Conservation (phyloP, 208 protist genomes). For the Leishmania amazonensis region DNA sequence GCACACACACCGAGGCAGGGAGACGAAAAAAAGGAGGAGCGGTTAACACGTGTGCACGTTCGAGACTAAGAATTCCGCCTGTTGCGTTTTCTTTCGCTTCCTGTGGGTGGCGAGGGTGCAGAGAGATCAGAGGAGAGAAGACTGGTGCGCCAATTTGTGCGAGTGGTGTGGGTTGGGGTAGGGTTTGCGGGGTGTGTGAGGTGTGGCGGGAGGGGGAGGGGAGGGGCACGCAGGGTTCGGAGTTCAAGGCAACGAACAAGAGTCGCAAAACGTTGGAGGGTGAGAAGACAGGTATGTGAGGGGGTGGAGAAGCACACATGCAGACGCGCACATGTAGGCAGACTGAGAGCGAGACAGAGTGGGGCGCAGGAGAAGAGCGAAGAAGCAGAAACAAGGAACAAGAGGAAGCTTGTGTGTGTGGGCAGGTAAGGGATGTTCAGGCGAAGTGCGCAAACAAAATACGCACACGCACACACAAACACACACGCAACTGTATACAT, state of each 20-base stretch:
- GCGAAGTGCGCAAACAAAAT: background rate
- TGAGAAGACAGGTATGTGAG: background rate
- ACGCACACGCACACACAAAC: conserved; percentile 12
- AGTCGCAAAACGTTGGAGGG: background rate
- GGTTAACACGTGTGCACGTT: no score
- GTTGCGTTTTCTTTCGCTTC: no score
- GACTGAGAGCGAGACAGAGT: background rate
- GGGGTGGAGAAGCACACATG: background rate
- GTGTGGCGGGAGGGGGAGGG: background rate
- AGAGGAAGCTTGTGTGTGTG: background rate
- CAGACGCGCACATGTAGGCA: background rate
- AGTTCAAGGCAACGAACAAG: background rate
- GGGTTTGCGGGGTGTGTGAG: no score
- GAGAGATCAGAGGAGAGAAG: background rate
- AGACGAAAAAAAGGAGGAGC: background rate
- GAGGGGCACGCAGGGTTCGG: background rate
- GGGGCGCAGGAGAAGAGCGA: background rate
- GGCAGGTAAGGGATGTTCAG: background rate
- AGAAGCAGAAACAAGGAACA: background rate
- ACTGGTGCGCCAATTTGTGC: background rate
- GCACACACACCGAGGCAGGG: no score
- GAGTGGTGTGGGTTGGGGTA: no score
- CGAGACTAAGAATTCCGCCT: no score
- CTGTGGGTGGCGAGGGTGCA: no score
- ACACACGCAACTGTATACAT: conserved; percentile 5